These are phyloP conservation scores for Kalaharituber pfeilii DNA, from an alignment of 2,329 filamentous ascomycete genomes.

Conservation along the genomic window DNA sequence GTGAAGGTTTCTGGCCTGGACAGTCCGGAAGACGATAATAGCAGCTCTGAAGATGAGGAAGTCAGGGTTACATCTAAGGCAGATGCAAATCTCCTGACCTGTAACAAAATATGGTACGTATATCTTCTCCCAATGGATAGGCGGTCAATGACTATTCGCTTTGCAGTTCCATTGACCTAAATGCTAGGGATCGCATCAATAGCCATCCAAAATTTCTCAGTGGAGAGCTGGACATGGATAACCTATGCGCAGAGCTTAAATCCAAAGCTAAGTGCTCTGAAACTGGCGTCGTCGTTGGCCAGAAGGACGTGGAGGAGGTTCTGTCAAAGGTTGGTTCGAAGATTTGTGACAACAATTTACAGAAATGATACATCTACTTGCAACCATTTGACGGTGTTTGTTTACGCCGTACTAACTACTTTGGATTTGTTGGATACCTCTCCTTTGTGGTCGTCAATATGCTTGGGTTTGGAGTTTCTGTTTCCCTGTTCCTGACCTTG, in stretches of 20 bases:
- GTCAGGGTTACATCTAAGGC: slow-evolving; percentile 40
- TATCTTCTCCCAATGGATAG: background rate
- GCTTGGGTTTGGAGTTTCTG: no score
- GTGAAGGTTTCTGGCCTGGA: slow-evolving; percentile 27
- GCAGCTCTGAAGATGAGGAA: slow-evolving; percentile 42
- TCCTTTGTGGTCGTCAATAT: no score
- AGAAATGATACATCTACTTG: no score
- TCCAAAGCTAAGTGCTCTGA: slow-evolving; percentile 94
- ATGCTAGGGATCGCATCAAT: slow-evolving; percentile 51
- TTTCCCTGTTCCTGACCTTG: no score
- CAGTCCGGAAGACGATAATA: slow-evolving; percentile 35
- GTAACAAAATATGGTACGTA: slow-evolving; percentile 82
- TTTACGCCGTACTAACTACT: no score
- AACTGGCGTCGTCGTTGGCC: slow-evolving; percentile 70
- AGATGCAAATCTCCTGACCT: slow-evolving; percentile 47
- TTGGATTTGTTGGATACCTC: no score
- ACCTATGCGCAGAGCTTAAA: slow-evolving; percentile 77
- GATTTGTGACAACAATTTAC: slow-evolving; percentile 11
- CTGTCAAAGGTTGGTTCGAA: slow-evolving; percentile 44
- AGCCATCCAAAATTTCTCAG: slow-evolving; percentile 50
- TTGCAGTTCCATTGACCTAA: background rate
- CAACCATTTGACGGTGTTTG: no score
- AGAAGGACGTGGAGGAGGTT: slow-evolving; percentile 71
- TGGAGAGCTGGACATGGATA: slow-evolving; percentile 85
- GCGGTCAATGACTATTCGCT: background rate